These are phyloP conservation scores for Backusella circina DNA, from an alignment of 192 early-diverging fungal genomes.

Conservation along the genomic window DNA sequence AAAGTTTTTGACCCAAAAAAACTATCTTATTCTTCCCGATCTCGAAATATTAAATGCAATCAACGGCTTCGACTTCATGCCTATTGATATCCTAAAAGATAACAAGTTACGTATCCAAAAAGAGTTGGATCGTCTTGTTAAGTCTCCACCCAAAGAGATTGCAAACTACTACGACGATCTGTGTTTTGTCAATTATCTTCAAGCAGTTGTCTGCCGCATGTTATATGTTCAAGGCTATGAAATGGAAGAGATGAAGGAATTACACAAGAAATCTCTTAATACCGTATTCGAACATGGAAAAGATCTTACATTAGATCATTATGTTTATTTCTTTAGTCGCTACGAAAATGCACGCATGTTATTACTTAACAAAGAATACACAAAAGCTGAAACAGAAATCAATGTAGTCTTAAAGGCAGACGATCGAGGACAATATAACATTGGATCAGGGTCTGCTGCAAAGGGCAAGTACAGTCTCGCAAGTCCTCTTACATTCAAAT, in stretches of 20 bases:
- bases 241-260: background rate
- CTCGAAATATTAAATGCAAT: slow-evolving; percentile 75
- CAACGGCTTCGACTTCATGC: slow-evolving; percentile 71
- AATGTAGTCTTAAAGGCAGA: slow-evolving; percentile 45
- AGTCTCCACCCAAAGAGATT: background rate
- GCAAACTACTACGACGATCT: slow-evolving; percentile 71
- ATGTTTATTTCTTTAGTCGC: slow-evolving; percentile 53
- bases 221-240: slow-evolving; percentile 16
- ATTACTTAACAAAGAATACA: slow-evolving; percentile 32
- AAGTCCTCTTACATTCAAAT: slow-evolving; percentile 54
- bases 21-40: slow-evolving; percentile 65
- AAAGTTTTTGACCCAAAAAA: slow-evolving; percentile 62
- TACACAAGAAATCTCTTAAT: slow-evolving; percentile 28
- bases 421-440: slow-evolving; percentile 18
- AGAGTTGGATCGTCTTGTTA: background rate
- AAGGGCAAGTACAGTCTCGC: slow-evolving; percentile 65
- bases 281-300: slow-evolving; percentile 50
- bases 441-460: slow-evolving; percentile 37
- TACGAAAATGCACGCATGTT: slow-evolving; percentile 59
- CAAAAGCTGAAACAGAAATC: slow-evolving; percentile 46
- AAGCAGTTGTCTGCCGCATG: slow-evolving; percentile 62
- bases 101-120: slow-evolving; percentile 12
- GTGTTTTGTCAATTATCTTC: slow-evolving; percentile 68
- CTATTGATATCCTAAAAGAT: slow-evolving; percentile 22
- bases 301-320: slow-evolving; percentile 58